Percentiles rank a stretch among this genome's conserved stretches.
Conservation (phyloP, 495 filamentous ascomycete genomes). For the Xanthoparmelia taractica region DNA sequence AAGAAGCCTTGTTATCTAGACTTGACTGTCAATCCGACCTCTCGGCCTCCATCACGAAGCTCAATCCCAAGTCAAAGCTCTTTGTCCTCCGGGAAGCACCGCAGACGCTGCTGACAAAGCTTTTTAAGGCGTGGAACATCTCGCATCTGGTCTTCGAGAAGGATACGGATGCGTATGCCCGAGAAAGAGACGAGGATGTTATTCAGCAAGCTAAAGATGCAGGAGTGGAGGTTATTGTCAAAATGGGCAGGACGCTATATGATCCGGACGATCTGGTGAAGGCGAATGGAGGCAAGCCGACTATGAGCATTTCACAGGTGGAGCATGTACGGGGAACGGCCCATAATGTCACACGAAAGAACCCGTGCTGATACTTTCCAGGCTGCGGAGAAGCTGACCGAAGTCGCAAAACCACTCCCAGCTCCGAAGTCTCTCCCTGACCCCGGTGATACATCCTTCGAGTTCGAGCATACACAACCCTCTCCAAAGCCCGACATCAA, state of each 20-base stretch:
- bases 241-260: slow-evolving; percentile 55
- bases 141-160: slow-evolving; percentile 68
- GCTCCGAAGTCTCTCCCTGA: slow-evolving; percentile 49
- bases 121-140: slow-evolving; percentile 60
- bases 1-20: slow-evolving; percentile 24
- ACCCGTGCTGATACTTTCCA: slow-evolving; percentile 7
- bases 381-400: slow-evolving; percentile 42
- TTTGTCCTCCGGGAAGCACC: slow-evolving; percentile 61
- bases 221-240: slow-evolving; percentile 55
- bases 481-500: slow-evolving; percentile 48
- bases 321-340: slow-evolving; percentile 34
- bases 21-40: slow-evolving; percentile 60
- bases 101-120: slow-evolving; percentile 56
- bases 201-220: slow-evolving; percentile 48
- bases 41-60: slow-evolving; percentile 49
- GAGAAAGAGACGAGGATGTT: slow-evolving; percentile 49
- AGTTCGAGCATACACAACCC: slow-evolving; percentile 45
- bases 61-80: slow-evolving; percentile 58
- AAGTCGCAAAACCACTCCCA: slow-evolving; percentile 48
- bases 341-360: neutral
- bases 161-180: slow-evolving; percentile 62
- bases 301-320: slow-evolving; percentile 60
- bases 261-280: slow-evolving; percentile 58
- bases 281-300: slow-evolving; percentile 56
- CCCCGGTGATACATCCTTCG: slow-evolving; percentile 50